Percentiles rank a stretch among this genome's conserved stretches.
Conservation (phyloP, 2,329 filamentous ascomycete genomes). For the Bipolaris oryzae region DNA sequence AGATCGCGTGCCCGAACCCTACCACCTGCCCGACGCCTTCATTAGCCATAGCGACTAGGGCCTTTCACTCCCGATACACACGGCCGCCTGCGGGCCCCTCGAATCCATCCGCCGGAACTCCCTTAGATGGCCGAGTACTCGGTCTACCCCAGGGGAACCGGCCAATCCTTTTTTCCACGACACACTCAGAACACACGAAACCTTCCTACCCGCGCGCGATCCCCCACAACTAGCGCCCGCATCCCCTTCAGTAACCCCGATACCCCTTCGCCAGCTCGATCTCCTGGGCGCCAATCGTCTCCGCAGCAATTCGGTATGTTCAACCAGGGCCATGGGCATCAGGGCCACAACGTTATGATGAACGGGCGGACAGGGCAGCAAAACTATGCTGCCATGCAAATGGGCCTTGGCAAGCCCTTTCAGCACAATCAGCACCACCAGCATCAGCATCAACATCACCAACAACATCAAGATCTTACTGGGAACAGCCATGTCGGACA, state of each 20-base stretch:
- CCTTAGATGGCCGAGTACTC: constrained; percentile 72
- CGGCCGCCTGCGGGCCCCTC: constrained; percentile 39
- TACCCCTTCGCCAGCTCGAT: constrained; percentile 64
- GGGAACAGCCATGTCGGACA: constrained; percentile 57
- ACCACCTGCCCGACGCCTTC: constrained; percentile 49
- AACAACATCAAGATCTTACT: constrained; percentile 65
- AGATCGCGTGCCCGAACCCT: constrained; percentile 53
- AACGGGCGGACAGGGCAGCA: constrained; percentile 71
- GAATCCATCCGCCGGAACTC: constrained; percentile 30
- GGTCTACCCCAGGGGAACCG: constrained; percentile 66
- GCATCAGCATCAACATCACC: constrained; percentile 62
- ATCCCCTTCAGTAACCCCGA: constrained; percentile 55
- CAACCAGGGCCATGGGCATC: constrained; percentile 67
- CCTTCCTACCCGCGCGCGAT: constrained; percentile 55
- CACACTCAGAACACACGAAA: constrained; percentile 56
- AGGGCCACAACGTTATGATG: constrained; percentile 76
- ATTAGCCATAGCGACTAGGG: constrained; percentile 29
- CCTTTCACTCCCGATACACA: constrained; percentile 33
- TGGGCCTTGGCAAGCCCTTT: constrained; percentile 73
- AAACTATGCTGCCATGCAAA: constrained; percentile 57
- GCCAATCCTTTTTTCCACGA: constrained; percentile 64
- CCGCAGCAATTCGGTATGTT: constrained; percentile 69
- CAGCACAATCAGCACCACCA: constrained; percentile 62
- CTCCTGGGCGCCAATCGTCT: constrained; percentile 58
- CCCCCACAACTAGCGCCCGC: constrained; percentile 52